phyloP scores from a whole-genome alignment of 116 monocot species.

The Dioscorea cayenensis region DNA sequence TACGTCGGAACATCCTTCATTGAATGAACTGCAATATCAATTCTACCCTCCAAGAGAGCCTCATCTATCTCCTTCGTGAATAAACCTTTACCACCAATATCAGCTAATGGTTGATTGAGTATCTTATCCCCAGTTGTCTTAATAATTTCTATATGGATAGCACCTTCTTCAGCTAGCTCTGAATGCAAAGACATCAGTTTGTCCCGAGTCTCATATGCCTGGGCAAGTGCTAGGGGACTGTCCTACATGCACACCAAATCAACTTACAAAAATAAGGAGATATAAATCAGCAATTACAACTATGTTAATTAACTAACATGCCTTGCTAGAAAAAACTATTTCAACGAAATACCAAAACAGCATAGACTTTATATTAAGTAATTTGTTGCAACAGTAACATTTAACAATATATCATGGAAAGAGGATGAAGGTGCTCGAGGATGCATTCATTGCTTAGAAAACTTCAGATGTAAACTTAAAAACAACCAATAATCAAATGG shows the following conservation, averaged over 20 bases:
- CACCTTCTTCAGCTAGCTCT: conserved; percentile 79
- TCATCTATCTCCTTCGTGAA: conserved; percentile 98
- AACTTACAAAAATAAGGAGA: neutral
- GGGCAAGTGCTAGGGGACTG: conserved; percentile 97
- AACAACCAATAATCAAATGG: no score
- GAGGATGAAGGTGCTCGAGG: neutral
- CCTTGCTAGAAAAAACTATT: neutral
- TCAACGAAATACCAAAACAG: neutral
- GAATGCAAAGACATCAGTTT: conserved; percentile 74
- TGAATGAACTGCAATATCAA: conserved; percentile 96
- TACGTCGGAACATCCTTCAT: conserved; percentile 99
- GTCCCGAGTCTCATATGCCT: conserved; percentile 79
- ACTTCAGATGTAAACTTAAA: no score
- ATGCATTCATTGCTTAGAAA: no score
- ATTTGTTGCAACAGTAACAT: neutral
- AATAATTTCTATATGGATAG: conserved; percentile 81
- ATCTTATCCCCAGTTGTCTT: conserved; percentile 95
- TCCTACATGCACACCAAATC: conserved; percentile 44
- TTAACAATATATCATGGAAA: neutral
- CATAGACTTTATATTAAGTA: neutral
- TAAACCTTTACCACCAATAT: conserved; percentile 94
- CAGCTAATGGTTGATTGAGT: conserved; percentile 87
- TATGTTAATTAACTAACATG: neutral
- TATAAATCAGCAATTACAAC: neutral
- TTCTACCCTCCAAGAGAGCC: conserved; percentile 74